These are phyloP conservation scores for Akanthomyces uredinophilus DNA, from an alignment of 2,329 filamentous ascomycete genomes.

Conservation along the genomic window DNA sequence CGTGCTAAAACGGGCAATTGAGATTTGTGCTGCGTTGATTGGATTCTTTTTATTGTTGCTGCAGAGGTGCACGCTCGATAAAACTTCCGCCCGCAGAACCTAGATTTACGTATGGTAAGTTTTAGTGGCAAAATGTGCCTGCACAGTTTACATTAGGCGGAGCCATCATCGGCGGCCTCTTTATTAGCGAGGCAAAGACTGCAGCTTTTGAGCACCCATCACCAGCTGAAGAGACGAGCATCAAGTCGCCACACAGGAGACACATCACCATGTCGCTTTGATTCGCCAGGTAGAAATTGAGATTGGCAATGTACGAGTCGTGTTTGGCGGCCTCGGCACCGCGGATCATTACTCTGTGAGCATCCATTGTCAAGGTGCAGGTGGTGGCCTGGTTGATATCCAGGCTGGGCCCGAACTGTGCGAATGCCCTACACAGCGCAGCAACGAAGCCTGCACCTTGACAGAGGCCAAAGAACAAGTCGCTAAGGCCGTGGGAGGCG, in stretches of 20 bases:
- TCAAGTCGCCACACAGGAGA: background rate
- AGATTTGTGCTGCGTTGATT: too few species aligned
- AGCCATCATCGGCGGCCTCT: background rate
- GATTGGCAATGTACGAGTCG: background rate
- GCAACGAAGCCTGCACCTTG: too few species aligned
- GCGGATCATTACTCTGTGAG: background rate
- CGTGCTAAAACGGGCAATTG: background rate
- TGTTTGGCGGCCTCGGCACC: background rate
- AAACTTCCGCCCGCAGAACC: background rate
- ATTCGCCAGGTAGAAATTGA: background rate
- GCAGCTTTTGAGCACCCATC: background rate
- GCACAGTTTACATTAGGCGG: background rate
- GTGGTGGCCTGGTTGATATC: background rate
- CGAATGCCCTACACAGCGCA: background rate
- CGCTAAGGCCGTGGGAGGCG: background rate
- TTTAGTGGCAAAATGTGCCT: background rate
- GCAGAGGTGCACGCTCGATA: background rate
- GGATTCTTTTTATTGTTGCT: background rate
- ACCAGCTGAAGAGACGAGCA: background rate
- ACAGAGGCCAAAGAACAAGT: background rate
- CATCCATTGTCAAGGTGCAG: background rate
- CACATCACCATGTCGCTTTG: too few species aligned
- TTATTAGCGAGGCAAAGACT: background rate
- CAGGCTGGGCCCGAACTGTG: background rate
- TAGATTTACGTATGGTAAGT: background rate